A percentile compares a stretch with the other conserved stretches of the same genome.
Evolutionary conservation across 495 filamentous ascomycete species (phyloP).

Genomic region (Saxophila tyrrhenica): DNA sequence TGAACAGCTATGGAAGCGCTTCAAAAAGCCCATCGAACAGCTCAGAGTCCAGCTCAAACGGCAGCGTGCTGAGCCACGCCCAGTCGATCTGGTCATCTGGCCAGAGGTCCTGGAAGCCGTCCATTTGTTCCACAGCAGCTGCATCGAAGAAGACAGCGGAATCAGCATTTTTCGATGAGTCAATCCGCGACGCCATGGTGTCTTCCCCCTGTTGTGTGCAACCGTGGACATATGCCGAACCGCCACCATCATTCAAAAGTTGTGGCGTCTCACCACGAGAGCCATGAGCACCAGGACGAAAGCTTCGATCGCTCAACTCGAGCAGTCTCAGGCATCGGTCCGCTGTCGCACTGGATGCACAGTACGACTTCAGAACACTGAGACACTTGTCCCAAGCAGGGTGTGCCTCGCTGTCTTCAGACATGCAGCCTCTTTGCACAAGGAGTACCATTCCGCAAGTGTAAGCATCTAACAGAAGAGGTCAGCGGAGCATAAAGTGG

Average conservation of each 20-base stretch:
- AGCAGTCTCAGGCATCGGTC: neutral
- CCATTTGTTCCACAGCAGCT: neutral
- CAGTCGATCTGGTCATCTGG: neutral
- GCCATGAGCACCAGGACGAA: neutral
- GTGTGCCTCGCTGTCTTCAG: neutral
- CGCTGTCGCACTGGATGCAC: neutral
- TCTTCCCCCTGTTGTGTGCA: neutral
- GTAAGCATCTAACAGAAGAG: neutral
- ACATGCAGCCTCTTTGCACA: neutral
- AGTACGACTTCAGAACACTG: neutral
- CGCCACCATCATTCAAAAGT: neutral
- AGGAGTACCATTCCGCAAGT: neutral
- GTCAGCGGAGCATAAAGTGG: neutral
- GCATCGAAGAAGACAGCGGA: neutral
- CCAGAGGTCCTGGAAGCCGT: neutral
- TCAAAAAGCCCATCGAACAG: too few species aligned
- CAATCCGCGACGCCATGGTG: neutral
- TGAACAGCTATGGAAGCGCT: too few species aligned
- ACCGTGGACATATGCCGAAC: neutral
- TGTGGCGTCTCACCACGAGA: neutral
- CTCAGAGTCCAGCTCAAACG: too few species aligned
- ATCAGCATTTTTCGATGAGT: neutral
- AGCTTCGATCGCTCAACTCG: neutral
- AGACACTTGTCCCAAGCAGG: neutral
- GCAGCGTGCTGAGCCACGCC: neutral